Conservation (phyloP, 2,329 filamentous ascomycete genomes). For the Amauroascus verrucosus region DNA sequence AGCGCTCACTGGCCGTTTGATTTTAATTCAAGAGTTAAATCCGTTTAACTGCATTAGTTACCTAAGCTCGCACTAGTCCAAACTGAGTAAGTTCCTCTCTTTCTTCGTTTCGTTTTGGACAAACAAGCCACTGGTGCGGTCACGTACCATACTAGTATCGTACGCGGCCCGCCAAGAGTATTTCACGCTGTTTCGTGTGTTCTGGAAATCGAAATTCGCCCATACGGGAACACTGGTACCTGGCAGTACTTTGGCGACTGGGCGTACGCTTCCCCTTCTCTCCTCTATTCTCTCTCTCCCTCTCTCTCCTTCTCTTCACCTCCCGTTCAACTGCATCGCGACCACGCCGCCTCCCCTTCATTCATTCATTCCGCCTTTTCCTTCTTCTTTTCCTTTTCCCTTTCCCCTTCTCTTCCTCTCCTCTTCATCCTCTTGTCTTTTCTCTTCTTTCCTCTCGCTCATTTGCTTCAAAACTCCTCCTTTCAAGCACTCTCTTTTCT, state of each 20-base stretch:
- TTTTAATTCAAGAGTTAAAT: not conserved
- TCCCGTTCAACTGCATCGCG: conserved; percentile 14
- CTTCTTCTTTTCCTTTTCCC: conserved; percentile 3
- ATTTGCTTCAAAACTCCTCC: conserved; percentile 2
- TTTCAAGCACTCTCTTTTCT: conserved; percentile 6
- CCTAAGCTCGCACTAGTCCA: not conserved
- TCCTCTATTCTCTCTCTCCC: conserved; percentile 15
- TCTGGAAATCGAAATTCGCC: not conserved
- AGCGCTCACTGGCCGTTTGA: not conserved
- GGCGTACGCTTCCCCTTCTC: conserved; percentile 7
- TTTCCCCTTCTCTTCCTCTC: not conserved
- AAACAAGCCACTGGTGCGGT: not conserved
- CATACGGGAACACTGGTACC: not conserved
- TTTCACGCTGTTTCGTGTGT: not conserved
- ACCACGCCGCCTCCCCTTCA: conserved; percentile 5
- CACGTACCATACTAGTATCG: not conserved
- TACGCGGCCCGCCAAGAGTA: not conserved
- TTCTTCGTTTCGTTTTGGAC: not conserved
- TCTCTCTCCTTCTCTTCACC: conserved; percentile 12
- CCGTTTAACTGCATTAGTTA: no score
- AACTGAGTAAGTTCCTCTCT: not conserved
- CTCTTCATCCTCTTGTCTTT: not conserved
- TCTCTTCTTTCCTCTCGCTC: conserved; percentile 5
- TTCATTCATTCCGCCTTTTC: conserved; percentile 7
- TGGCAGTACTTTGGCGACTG: conserved; percentile 4